phyloP scores from a whole-genome alignment of 2,329 filamentous ascomycete genomes.

The Zasmidium cellare region DNA sequence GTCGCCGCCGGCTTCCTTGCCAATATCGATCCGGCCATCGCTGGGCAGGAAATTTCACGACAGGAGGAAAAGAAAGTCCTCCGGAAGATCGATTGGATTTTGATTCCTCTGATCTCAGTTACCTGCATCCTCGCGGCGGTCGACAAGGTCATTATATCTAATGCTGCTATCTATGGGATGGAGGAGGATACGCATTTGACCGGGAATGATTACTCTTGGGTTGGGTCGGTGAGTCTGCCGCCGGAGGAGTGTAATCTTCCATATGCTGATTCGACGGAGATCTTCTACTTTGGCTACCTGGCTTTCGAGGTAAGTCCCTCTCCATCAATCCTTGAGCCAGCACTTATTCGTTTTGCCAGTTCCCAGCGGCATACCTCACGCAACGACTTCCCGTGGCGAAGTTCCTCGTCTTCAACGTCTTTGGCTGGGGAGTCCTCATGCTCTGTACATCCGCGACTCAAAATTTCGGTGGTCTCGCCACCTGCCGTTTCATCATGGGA shows the following conservation, averaged over 20 bases:
- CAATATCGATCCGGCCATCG: conserved; percentile 25
- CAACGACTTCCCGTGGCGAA: conserved; percentile 47
- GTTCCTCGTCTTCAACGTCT: conserved; percentile 30
- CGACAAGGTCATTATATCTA: conserved; percentile 15
- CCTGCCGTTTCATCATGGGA: conserved; percentile 43
- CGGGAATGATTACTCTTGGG: conserved; percentile 53
- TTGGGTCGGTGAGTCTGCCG: conserved; percentile 28
- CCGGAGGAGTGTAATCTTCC: neutral
- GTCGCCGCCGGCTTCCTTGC: conserved; percentile 34
- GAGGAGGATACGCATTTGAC: conserved; percentile 46
- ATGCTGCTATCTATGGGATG: conserved; percentile 27
- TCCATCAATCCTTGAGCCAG: no score
- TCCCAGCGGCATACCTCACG: conserved; percentile 42
- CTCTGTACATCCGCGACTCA: conserved; percentile 13
- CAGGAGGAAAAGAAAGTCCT: conserved; percentile 8
- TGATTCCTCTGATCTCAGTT: conserved; percentile 10
- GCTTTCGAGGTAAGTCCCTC: neutral
- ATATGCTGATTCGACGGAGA: conserved; percentile 15
- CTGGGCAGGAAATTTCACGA: conserved; percentile 26
- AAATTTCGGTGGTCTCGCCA: conserved; percentile 26
- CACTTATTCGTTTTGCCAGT: no score
- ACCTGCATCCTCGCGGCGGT: conserved; percentile 10
- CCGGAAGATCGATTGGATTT: conserved; percentile 10
- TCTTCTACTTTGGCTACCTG: conserved; percentile 53
- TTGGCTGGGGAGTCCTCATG: conserved; percentile 11